Evolutionary conservation across 1,284 basidiomycete genomes (phyloP), one percentile per base, ranked within the genome.

Genomic region (Rhizoctonia solani): DNA sequence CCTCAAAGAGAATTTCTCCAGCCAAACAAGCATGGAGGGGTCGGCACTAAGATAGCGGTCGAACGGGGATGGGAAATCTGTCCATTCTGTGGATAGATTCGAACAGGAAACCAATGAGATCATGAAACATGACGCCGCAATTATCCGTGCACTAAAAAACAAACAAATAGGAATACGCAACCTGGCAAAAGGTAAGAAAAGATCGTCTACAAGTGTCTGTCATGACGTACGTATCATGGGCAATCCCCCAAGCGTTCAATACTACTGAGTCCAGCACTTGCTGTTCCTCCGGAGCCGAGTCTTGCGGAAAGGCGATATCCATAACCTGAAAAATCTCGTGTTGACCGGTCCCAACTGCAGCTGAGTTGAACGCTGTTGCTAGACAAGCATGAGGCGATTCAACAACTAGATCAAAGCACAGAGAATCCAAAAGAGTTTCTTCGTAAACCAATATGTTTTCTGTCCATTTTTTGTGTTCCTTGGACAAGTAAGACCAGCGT

Each of bases 391-490:
- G 93, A 21, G 93, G 92, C 72, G 87, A 93, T 69, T 87, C 86
- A 21, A 95, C 86, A 37, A 88, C 84, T 74, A 95, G 89, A 76
- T 97, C 95, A 75, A 97, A 97, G 78, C 93, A 96, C 3, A 97
- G 81, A 0, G 91, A 89, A 73, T 95, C 93, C 5, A 97, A 81
- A 0, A 95, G 81, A 21, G 87, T 84, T 78, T 95, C 93, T 76
- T 97, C 94, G 1, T 87, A 87, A 21, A 85, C 77, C 1, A 96
- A 79, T 58, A 97, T 93, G 0, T 83, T 82, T 52, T 82, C 79
- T 75, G 90, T 90, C 77, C 88, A 87, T 72, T 84, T 79, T 67
- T 91, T 85, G 41, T 93, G 85, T 75, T 91, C 90, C 85, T 90
- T 72, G 41, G 30, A 67, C 11, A 71, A 59, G 66, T 37, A 50